Base-by-base conservation (phyloP, 1,284 basidiomycete species). In the Austroboletus novae-zelandiae region DNA sequence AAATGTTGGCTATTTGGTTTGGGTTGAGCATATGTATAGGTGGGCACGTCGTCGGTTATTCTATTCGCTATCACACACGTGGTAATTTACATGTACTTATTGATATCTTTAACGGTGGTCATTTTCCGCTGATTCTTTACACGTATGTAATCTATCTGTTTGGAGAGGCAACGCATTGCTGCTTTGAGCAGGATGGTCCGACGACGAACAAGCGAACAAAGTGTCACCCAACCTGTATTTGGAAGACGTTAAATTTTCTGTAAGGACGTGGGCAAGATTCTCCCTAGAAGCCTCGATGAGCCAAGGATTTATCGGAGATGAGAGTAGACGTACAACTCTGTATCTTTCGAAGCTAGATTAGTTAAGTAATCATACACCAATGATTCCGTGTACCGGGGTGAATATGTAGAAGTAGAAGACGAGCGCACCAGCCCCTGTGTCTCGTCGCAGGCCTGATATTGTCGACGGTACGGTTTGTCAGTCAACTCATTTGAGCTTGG, bases 361-460 rank as follows among this genome's bases (percentile, higher is more conserved):
- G 70, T 61, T 85, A 92, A 86, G 40, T 92, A 62, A 51, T 91
- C 88, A 0, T 76, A 70, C 84, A 92, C 23, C 88, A 0, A 82
- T n/a, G n/a, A n/a, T n/a, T n/a, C n/a, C n/a, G n/a, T 60, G 88
- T 78, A 30, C 84, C 81, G 36, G 31, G 40, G 35, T 50, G 47
- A 47, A 48, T 39, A 51, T 48, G 25, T 15, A 47, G 39, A 50
- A 44, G 48, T 23, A 32, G 41, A 51, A 54, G 43, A 30, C 29
- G 29, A 58, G 58, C 71, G 35, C 55, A 89, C 87, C 89, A 95
- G 68, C 50, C 75, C 75, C 45, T 92, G 91, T 45, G 99, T 64
- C 8, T 95, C 94, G 36, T 96, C 96, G 62, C 90, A 93, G 30
- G 80, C 76, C 79, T 95, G 74, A 95, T 80, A 72, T 99, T 98